These are phyloP conservation scores for Staphylotrichum tortipilum DNA, from an alignment of 495 filamentous ascomycete genomes.

Conservation along the genomic window DNA sequence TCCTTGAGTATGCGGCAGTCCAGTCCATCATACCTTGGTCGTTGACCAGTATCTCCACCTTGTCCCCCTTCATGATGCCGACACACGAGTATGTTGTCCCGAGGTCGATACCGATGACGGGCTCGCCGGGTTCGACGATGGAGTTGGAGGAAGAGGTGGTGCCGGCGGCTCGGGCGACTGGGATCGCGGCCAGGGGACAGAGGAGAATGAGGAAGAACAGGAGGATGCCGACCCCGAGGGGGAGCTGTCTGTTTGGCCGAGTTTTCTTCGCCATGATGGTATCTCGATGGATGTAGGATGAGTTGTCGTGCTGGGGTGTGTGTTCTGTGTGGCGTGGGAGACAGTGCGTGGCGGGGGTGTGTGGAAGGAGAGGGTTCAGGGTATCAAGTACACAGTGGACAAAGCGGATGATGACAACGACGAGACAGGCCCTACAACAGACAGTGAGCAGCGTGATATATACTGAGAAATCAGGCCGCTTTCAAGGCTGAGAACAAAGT, in stretches of 20 bases:
- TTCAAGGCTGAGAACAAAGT: neutral
- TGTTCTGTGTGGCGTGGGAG: neutral
- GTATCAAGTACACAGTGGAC: neutral
- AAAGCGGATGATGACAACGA: neutral
- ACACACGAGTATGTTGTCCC: constrained; percentile 98
- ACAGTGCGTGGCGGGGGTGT: neutral
- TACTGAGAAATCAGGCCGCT: neutral
- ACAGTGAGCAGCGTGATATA: neutral
- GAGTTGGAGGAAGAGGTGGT: constrained; percentile 43
- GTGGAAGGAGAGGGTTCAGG: neutral
- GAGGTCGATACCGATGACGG: constrained; percentile 92
- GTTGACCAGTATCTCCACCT: constrained; percentile 88
- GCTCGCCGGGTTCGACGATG: constrained; percentile 11
- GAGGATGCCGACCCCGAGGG: constrained; percentile 54
- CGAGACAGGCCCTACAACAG: neutral
- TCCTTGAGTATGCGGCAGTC: neutral
- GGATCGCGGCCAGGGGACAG: constrained; percentile 57
- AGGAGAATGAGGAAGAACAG: constrained; percentile 78
- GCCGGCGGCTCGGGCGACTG: constrained; percentile 54
- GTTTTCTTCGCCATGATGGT: constrained; percentile 2
- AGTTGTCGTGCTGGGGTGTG: neutral
- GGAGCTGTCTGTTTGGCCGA: neutral
- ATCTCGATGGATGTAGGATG: neutral
- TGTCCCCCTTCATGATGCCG: constrained; percentile 90
- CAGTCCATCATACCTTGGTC: constrained; percentile 47